A percentile compares a stretch with the other conserved stretches of the same genome.
These are phyloP conservation scores for Sporothrix mexicana DNA, from an alignment of 2,329 filamentous ascomycete genomes.

Conservation along the genomic window DNA sequence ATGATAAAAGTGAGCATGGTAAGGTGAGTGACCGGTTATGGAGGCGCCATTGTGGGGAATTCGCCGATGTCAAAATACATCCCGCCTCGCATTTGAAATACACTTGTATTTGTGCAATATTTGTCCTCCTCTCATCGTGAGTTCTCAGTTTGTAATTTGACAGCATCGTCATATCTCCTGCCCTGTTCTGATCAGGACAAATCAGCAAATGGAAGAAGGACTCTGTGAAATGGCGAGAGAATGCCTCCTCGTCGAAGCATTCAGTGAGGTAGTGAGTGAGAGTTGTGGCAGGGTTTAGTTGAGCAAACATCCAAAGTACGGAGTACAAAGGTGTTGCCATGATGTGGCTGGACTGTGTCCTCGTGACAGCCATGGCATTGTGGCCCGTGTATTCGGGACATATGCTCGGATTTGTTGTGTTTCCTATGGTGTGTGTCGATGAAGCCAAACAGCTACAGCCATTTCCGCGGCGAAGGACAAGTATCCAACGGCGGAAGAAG, in stretches of 20 bases:
- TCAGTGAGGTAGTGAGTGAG: not conserved
- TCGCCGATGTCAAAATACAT: not conserved
- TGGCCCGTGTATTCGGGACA: not conserved
- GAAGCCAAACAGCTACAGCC: not conserved
- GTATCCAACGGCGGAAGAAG: not conserved
- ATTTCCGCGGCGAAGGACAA: not conserved
- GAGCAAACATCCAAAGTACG: not conserved
- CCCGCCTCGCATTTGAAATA: not conserved
- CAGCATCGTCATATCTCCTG: not conserved
- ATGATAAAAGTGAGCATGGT: slow-evolving; percentile 8
- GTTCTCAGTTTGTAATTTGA: too few relatives aligned
- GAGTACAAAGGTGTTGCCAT: not conserved
- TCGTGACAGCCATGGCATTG: not conserved
- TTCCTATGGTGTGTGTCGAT: not conserved
- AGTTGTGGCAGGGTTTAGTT: not conserved
- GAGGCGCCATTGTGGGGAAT: not conserved
- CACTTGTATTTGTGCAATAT: not conserved
- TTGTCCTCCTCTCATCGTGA: not conserved
- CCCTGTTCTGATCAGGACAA: not conserved
- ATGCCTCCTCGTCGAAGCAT: not conserved
- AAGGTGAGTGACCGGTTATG: not conserved
- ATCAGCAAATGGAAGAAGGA: not conserved
- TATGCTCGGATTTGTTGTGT: not conserved
- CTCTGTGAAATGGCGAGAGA: not conserved
- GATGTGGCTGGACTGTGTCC: not conserved